phyloP scores from a whole-genome alignment of 1,139 yeast species.

The Hyphopichia burtonii region DNA sequence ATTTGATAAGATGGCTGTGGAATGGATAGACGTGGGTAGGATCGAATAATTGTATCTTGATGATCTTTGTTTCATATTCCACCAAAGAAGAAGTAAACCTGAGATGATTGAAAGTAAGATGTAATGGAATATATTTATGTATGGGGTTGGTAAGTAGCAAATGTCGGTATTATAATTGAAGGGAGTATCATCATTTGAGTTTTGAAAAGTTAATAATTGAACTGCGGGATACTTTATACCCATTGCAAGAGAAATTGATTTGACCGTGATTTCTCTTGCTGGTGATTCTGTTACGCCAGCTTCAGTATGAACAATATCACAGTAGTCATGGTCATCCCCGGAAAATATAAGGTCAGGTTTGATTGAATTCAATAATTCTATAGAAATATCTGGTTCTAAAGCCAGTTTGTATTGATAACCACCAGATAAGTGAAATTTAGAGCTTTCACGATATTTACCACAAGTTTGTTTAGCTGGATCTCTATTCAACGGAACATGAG shows the following conservation, averaged over 20 bases:
- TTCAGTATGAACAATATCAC: constrained; percentile 43
- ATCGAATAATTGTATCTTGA: constrained; percentile 12
- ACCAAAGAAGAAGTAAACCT: constrained; percentile 26
- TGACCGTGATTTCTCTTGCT: constrained; percentile 48
- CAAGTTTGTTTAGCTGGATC: constrained; percentile 32
- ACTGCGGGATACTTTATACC: constrained; percentile 56
- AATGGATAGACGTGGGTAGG: constrained; percentile 7
- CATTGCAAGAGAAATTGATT: constrained; percentile 62
- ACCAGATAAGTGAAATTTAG: constrained; percentile 20
- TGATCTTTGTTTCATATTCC: constrained; percentile 30
- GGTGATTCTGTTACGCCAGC: constrained; percentile 9
- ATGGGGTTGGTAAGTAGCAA: constrained; percentile 53
- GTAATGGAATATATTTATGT: constrained; percentile 40
- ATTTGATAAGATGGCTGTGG: constrained; percentile 1
- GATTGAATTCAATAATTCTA: constrained; percentile 52
- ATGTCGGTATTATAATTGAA: constrained; percentile 34
- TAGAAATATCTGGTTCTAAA: constrained; percentile 53
- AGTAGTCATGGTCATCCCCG: constrained; percentile 88
- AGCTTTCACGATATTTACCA: constrained; percentile 46
- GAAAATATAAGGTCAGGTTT: constrained; percentile 73
- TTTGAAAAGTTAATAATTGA: constrained; percentile 40
- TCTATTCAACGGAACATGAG: constrained; percentile 52
- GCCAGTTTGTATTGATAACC: constrained; percentile 59
- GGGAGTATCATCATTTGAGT: constrained; percentile 12
- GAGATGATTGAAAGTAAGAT: constrained; percentile 35